phyloP scores from a whole-genome alignment of 2,329 filamentous ascomycete species.

The Alternaria gaisen region DNA sequence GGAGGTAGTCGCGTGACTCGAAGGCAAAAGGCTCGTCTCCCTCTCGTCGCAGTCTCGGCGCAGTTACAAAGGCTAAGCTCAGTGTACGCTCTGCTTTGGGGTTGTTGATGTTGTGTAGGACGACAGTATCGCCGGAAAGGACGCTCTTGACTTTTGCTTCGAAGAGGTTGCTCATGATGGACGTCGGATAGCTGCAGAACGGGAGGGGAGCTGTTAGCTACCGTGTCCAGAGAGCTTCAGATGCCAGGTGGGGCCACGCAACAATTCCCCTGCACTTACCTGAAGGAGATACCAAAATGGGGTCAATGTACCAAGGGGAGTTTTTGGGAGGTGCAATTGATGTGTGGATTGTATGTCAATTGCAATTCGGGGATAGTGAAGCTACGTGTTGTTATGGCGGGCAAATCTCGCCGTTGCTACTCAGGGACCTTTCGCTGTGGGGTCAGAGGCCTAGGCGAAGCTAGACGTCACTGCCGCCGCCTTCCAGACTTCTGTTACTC shows the following conservation, averaged over 20 bases:
- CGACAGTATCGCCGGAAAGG: slow-evolving; percentile 89
- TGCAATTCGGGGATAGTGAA: slow-evolving; percentile 13
- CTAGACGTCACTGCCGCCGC: slow-evolving; percentile 15
- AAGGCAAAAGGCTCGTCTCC: slow-evolving; percentile 94
- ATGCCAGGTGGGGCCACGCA: slow-evolving; percentile 13
- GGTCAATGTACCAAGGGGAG: neutral
- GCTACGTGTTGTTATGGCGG: slow-evolving; percentile 24
- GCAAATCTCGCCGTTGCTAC: slow-evolving; percentile 21
- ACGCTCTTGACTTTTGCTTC: slow-evolving; percentile 81
- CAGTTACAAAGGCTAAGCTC: slow-evolving; percentile 90
- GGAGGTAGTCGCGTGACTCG: slow-evolving; percentile 91
- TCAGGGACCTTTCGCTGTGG: slow-evolving; percentile 22
- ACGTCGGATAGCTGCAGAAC: slow-evolving; percentile 24
- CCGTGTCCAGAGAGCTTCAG: slow-evolving; percentile 32
- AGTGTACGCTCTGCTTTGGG: slow-evolving; percentile 83
- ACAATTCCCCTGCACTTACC: slow-evolving; percentile 11
- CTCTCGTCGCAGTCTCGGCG: slow-evolving; percentile 85
- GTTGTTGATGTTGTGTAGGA: slow-evolving; percentile 83
- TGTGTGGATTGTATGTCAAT: slow-evolving; percentile 9
- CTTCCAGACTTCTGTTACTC: neutral
- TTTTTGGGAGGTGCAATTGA: slow-evolving; percentile 18
- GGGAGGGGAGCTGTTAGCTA: slow-evolving; percentile 34
- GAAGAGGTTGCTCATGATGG: slow-evolving; percentile 45
- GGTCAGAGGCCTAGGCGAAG: slow-evolving; percentile 24
- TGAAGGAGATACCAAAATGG: slow-evolving; percentile 15